Percentiles rank a stretch among this genome's conserved stretches.
phyloP scores from a whole-genome alignment of 257 asterid species.

The Capsicum chinense region DNA sequence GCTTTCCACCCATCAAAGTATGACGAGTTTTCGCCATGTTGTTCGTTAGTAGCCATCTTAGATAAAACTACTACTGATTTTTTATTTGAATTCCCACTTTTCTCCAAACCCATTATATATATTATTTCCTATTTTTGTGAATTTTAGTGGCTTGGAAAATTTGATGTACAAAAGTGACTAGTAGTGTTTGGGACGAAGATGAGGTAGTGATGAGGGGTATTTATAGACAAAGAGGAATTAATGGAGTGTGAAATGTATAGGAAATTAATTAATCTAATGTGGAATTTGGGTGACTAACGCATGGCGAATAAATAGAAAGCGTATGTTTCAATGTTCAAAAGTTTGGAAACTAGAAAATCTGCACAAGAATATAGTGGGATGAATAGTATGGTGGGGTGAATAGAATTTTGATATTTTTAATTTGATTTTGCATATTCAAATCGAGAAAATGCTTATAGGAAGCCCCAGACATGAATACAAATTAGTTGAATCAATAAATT shows the following conservation, averaged over 20 bases:
- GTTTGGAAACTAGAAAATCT: background rate
- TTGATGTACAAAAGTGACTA: background rate
- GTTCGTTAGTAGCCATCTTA: constrained; percentile 54
- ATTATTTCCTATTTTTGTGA: too few relatives aligned
- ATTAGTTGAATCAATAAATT: background rate
- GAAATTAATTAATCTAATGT: background rate
- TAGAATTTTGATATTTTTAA: too few relatives aligned
- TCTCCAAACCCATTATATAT: constrained; percentile 9
- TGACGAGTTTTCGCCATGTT: constrained; percentile 82
- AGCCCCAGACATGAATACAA: too few relatives aligned
- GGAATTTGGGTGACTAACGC: background rate
- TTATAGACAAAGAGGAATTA: constrained; percentile 5
- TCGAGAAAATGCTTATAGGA: background rate
- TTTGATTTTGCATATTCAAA: background rate
- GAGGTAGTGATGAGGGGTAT: background rate
- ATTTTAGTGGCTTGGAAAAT: too few relatives aligned
- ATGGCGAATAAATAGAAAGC: background rate
- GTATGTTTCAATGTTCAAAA: background rate
- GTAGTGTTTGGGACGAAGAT: background rate
- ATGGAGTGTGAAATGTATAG: background rate
- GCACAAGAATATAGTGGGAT: too few relatives aligned
- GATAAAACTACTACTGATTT: constrained; percentile 47
- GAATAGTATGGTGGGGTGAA: too few relatives aligned
- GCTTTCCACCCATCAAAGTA: constrained; percentile 96
- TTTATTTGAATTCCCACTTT: background rate